A percentile compares a stretch with the other conserved stretches of the same genome.
phyloP scores from a whole-genome alignment of 352 stramenopile species.

The Phytopythium aichiense region DNA sequence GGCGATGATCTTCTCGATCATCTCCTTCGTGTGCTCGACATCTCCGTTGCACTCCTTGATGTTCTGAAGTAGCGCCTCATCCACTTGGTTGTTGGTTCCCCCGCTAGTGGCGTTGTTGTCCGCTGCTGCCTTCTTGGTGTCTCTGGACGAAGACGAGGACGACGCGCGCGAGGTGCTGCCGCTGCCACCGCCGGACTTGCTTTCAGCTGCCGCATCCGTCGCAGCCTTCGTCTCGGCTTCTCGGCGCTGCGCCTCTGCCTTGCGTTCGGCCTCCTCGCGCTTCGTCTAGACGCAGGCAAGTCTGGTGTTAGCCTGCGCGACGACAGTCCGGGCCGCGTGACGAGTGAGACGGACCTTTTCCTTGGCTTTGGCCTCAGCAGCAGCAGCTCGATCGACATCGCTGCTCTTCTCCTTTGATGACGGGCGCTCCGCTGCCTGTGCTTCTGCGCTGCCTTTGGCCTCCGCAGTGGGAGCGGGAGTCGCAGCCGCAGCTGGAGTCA shows the following conservation, averaged over 20 bases:
- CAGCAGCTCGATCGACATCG: slow-evolving; percentile 16
- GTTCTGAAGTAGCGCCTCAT: slow-evolving; percentile 47
- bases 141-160: slow-evolving; percentile 21
- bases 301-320: neutral
- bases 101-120: slow-evolving; percentile 31
- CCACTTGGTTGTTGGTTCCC: slow-evolving; percentile 20
- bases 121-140: slow-evolving; percentile 21
- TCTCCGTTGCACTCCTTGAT: slow-evolving; percentile 73
- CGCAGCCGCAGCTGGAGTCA: slow-evolving; percentile 10
- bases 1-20: slow-evolving; percentile 75
- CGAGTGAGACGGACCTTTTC: slow-evolving; percentile 22
- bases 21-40: slow-evolving; percentile 68
- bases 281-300: slow-evolving; percentile 1
- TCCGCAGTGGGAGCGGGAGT: slow-evolving; percentile 15
- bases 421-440: slow-evolving; percentile 19
- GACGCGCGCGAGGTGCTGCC: slow-evolving; percentile 16
- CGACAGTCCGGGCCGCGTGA: neutral
- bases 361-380: slow-evolving; percentile 47
- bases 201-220: slow-evolving; percentile 13
- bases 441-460: slow-evolving; percentile 17
- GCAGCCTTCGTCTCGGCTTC: slow-evolving; percentile 27
- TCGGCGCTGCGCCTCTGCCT: slow-evolving; percentile 19
- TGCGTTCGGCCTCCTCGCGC: slow-evolving; percentile 10
- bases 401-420: slow-evolving; percentile 43
- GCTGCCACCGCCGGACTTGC: slow-evolving; percentile 29